These are phyloP conservation scores for Cryptosporidium parvum DNA, from an alignment of 169 alveolate genomes.

Conservation along the genomic window DNA sequence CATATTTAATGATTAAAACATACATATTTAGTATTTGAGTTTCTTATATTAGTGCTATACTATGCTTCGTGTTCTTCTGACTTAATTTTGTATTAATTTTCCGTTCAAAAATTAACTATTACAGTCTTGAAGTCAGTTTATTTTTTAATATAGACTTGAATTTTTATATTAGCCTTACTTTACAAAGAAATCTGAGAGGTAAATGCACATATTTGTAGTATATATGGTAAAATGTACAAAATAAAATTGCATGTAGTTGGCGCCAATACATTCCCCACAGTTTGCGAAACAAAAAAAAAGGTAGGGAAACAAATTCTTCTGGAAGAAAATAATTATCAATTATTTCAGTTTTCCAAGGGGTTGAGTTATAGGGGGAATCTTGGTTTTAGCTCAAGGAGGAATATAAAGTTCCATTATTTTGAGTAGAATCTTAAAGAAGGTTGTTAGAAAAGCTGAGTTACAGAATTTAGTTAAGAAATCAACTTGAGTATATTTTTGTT, in stretches of 20 bases:
- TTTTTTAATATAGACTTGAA: too few relatives aligned
- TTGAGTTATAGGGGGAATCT: neutral
- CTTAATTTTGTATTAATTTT: neutral
- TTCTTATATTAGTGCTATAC: too few relatives aligned
- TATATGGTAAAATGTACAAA: neutral
- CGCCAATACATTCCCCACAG: conserved; percentile 21
- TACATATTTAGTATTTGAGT: too few relatives aligned
- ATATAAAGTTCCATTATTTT: neutral
- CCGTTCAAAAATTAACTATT: neutral
- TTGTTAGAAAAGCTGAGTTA: neutral
- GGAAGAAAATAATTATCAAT: neutral
- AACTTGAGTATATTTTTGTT: too few relatives aligned
- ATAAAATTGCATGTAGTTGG: neutral
- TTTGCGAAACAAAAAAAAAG: neutral
- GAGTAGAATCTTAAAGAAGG: neutral
- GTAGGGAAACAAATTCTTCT: neutral
- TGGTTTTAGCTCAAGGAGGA: too few relatives aligned
- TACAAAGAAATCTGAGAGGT: neutral
- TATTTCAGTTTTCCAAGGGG: neutral
- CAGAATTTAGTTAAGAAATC: neutral
- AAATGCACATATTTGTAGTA: neutral
- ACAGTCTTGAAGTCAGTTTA: too few relatives aligned
- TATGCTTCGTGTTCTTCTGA: neutral
- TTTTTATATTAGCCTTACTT: neutral
- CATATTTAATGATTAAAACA: neutral